Base-by-base conservation (phyloP, 1,284 basidiomycete species). In the Cryptococcus sp. region DNA sequence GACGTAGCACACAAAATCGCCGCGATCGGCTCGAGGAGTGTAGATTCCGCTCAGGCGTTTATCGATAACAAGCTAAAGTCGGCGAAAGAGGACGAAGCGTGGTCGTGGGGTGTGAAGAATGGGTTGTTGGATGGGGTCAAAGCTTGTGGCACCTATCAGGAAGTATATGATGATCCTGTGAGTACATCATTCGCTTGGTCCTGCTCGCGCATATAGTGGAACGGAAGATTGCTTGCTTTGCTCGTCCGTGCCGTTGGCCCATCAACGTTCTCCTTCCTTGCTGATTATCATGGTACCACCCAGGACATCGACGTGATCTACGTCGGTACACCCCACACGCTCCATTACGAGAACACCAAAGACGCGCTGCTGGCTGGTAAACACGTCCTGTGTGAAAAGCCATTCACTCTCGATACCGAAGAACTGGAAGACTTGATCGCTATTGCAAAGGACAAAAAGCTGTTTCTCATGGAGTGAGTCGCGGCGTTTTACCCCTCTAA, bases 381-480 rank as follows among this genome's bases (percentile, higher is more conserved):
- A 77, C 85, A 93, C 75, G 88, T 95, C 20, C 85, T 93, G 19
- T 89, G 89, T 78, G 91, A 94, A 79, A 93, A 93, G 66, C 79
- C 80, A 17, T 79, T 81, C 67, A 82, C 81, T 1, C 73, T 83
- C 55, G 81, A 82, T 56, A 64, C 78, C 2, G 68, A 67, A 16
- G 82, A 84, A 66, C 68, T 81, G 13, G 72, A 85, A 46, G 84
- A 86, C 51, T 82, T 95, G 35, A 78, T 91, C 22, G 76, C 79
- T 8, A 83, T 91, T 22, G 91, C 93, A 0, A 87, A 86, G 72
- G 83, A 89, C 73, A 81, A 88, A 66, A 84, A 85, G 15, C 82
- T 91, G 2, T 93, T 93, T 81, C 85, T 93, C 67, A 93, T 93
- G 91, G 91, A 93, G 78, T 91, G 87, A 3, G 82, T 91, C 75